These are phyloP conservation scores for Hymenoscyphus salicellus DNA, from an alignment of 2,329 filamentous ascomycete species.

Conservation along the genomic window DNA sequence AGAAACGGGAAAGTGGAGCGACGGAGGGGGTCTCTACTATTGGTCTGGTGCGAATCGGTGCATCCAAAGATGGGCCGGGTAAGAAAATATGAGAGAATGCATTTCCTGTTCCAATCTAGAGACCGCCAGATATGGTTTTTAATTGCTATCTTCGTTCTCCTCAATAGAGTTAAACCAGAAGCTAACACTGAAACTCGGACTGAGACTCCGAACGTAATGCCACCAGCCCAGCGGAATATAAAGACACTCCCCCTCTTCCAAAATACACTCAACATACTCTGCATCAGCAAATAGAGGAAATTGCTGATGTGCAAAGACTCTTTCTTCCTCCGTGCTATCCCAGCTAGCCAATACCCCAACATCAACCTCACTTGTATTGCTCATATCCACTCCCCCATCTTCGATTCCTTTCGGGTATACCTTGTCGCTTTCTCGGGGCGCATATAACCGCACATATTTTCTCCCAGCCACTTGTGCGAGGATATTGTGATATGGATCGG, in stretches of 20 bases:
- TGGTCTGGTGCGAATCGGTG: no score
- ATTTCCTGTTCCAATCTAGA: not conserved
- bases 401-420: constrained; percentile 63
- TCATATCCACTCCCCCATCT: constrained; percentile 76
- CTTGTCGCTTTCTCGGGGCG: constrained; percentile 56
- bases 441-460: constrained; percentile 90
- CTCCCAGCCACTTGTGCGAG: constrained; percentile 83
- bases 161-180: constrained; percentile 77
- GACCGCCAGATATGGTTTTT: not conserved
- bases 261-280: constrained; percentile 64
- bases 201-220: constrained; percentile 90
- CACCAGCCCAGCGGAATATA: constrained; percentile 96
- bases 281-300: constrained; percentile 27
- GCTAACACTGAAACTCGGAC: constrained; percentile 87
- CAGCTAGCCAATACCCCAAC: constrained; percentile 65
- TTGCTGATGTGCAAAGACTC: constrained; percentile 17
- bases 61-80: not conserved
- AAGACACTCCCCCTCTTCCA: constrained; percentile 77
- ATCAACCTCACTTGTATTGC: constrained; percentile 81
- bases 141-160: not conserved
- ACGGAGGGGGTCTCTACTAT: no score
- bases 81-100: not conserved
- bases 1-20: no score
- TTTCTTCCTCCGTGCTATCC: constrained; percentile 41
- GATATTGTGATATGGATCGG: constrained; percentile 91